Evolutionary conservation across 495 filamentous ascomycete genomes (phyloP), one percentile per base, ranked within the genome.

Genomic region (Ramalina peruviana): DNA sequence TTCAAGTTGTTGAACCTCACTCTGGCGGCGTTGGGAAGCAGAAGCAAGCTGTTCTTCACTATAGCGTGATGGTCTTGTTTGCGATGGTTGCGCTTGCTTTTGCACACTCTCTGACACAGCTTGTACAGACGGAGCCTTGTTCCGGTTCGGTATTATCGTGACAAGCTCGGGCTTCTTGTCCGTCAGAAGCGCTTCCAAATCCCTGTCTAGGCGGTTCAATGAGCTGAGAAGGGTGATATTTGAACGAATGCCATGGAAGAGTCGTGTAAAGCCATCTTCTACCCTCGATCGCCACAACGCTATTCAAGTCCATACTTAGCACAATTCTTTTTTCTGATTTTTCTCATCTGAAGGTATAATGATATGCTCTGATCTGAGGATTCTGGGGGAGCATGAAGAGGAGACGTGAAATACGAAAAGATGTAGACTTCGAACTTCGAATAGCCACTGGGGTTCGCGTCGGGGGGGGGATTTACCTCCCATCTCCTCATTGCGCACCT

Each of bases 151-250:
- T 1, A 89, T 72, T 50, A 94, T 70, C 54, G 81, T 94, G 36
- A 94, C 72, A 16, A 82, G 92, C 40, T 85, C 85, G 5, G 77
- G 81, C 64, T 86, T 85, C 54, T 81, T 72, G 27, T 79, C 74
- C 1, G 78, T 77, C 33, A 95, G 67, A 21, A 94, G 73, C 4
- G 65, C 62, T 57, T 94, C 88, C 3, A 94, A 71, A 44, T 79
- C 72, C 57, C 73, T 80, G 58, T 95, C 88, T 5, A 95, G 68
- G 9, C 67, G 72, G 57, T 88, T 89, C 51, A 83, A 68, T 55
- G 86, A 69, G 25, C 67, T 67, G 26, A 94, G 68, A 12, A 95
- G 63, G 1, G 82, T 89, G 5, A 70, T 68, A 25, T 11, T n/a
- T 12, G 66, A 68, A 9, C 69, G 66, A 40, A 69, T 69, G 15